Evolutionary conservation across 2,329 filamentous ascomycete genomes (phyloP).

Genomic region (Kalaharituber pfeilii): DNA sequence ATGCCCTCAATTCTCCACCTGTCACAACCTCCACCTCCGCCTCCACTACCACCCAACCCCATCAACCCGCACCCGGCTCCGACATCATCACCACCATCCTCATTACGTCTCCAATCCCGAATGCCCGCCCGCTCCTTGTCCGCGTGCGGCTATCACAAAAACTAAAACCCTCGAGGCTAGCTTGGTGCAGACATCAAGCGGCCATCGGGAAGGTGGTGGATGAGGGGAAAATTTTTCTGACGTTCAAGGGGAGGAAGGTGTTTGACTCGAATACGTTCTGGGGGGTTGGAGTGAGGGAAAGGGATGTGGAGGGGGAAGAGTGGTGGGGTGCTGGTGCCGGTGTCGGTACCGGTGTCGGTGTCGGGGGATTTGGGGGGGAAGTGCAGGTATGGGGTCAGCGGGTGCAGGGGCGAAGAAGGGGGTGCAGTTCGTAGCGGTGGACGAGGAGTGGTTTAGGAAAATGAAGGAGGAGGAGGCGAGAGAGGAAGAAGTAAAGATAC

Average conservation of each 20-base stretch:
- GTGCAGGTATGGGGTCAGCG: too few species aligned
- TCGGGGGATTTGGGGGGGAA: too few species aligned
- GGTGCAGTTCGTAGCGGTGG: neutral
- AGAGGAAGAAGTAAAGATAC: too few species aligned
- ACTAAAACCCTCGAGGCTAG: constrained; percentile 47
- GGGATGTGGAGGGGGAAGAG: too few species aligned
- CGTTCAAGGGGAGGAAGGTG: constrained; percentile 55
- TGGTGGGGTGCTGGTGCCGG: neutral
- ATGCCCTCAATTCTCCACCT: neutral
- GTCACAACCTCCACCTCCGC: neutral
- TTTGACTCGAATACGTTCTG: constrained; percentile 60
- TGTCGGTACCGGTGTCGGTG: neutral
- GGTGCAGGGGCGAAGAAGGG: neutral
- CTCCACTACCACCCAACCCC: neutral
- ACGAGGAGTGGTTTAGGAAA: neutral
- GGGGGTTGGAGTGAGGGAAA: constrained; percentile 31
- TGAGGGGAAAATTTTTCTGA: constrained; percentile 49
- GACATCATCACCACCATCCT: constrained; percentile 43
- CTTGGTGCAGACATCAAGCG: constrained; percentile 49
- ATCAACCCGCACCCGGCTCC: neutral
- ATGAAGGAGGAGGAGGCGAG: neutral
- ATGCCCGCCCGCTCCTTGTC: constrained; percentile 43
- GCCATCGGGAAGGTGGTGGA: constrained; percentile 31
- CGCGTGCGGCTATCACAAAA: constrained; percentile 49
- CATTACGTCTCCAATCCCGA: constrained; percentile 48